These are phyloP conservation scores for Pythium sp. DNA, from an alignment of 352 stramenopile species.

Conservation along the genomic window DNA sequence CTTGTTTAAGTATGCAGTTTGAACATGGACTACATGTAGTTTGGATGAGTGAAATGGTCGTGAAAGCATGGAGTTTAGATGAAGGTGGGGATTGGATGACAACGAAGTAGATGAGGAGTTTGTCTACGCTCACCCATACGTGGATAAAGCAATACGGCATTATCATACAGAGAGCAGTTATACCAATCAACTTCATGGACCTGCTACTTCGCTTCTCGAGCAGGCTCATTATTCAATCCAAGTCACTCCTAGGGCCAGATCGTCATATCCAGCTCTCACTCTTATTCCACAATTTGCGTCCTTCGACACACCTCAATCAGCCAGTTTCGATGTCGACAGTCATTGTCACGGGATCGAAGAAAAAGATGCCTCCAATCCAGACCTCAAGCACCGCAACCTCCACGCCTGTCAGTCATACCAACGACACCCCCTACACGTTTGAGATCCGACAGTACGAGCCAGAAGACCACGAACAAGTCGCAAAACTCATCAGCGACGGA, in stretches of 20 bases:
- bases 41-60: no score
- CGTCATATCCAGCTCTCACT: no score
- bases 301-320: not conserved
- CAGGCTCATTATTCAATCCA: not conserved
- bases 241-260: not conserved
- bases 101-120: no score
- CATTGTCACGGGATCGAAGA: not conserved
- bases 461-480: conserved; percentile 4
- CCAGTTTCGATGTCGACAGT: not conserved
- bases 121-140: not conserved
- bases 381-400: not conserved
- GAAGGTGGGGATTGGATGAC: not conserved
- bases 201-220: no score
- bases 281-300: not conserved
- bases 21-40: no score
- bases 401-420: not conserved
- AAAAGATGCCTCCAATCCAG: not conserved
- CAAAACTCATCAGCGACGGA: conserved; percentile 8
- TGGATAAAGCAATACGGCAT: not conserved
- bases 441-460: conserved; percentile 16
- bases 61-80: not conserved
- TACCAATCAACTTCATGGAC: no score
- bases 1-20: not conserved
- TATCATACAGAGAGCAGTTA: no score
- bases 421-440: not conserved